Conservation (phyloP, 1,284 basidiomycete species). For the Stygiomarasmius scandens region DNA sequence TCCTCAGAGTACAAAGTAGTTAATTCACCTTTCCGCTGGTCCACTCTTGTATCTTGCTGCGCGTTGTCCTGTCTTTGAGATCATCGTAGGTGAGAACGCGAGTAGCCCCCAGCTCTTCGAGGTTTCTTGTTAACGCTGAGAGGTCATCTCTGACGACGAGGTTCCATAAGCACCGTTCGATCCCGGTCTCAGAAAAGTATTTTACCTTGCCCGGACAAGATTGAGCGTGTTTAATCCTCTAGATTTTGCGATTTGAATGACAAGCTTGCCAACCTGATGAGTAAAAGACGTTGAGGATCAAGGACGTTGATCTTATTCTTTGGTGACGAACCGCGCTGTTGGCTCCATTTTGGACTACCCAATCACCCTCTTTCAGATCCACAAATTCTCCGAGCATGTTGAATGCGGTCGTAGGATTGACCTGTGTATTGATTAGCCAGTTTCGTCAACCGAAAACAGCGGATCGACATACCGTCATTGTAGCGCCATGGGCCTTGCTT, state of each 20-base stretch:
- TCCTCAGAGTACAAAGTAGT: background rate
- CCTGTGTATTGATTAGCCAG: constrained; percentile 42
- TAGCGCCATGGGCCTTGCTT: constrained; percentile 70
- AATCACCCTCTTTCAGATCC: constrained; percentile 64
- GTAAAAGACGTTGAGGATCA: no score
- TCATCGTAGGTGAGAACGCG: constrained; percentile 78
- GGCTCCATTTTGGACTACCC: constrained; percentile 83
- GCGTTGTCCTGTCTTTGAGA: constrained; percentile 55
- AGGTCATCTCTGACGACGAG: constrained; percentile 50
- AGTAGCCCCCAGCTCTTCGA: constrained; percentile 67
- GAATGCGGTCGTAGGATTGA: constrained; percentile 83
- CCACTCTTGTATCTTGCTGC: constrained; percentile 56
- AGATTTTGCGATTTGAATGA: constrained; percentile 78
- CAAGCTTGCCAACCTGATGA: constrained; percentile 71
- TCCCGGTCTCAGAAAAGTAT: constrained; percentile 6
- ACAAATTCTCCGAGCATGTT: constrained; percentile 79
- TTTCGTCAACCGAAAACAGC: background rate
- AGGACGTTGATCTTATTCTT: no score
- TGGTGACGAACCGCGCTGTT: constrained; percentile 70
- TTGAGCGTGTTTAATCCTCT: constrained; percentile 75
- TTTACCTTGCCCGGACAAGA: constrained; percentile 71
- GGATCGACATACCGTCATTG: constrained; percentile 55
- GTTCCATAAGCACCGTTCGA: constrained; percentile 2
- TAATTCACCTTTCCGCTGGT: constrained; percentile 55
- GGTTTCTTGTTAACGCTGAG: constrained; percentile 48